phyloP scores from a whole-genome alignment of 73 alveolate species.

The Paramecium pentaurelia region DNA sequence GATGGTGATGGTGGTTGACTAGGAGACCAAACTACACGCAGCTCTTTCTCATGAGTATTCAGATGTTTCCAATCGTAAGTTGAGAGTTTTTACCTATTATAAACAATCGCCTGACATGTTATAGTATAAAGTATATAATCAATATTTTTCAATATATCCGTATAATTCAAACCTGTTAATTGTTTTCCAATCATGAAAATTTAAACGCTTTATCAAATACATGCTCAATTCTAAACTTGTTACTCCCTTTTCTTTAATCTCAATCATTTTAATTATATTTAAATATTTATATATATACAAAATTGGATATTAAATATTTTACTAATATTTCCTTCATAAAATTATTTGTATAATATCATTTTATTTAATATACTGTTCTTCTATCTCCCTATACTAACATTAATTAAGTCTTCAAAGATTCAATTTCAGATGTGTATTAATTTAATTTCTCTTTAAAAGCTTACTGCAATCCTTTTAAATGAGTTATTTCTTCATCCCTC shows the following conservation, averaged over 20 bases:
- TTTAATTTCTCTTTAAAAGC: constrained; percentile 22
- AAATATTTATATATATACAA: neutral
- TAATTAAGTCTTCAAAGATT: neutral
- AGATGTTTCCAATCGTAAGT: constrained; percentile 34
- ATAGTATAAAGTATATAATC: constrained; percentile 25
- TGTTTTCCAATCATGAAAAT: neutral
- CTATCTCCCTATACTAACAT: constrained; percentile 6
- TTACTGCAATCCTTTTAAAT: neutral
- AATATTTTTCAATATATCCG: neutral
- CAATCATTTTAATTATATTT: constrained; percentile 19
- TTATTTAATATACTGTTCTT: neutral
- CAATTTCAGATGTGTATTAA: constrained; percentile 28
- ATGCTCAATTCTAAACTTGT: neutral
- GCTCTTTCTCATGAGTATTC: constrained; percentile 26
- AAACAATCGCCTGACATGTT: constrained; percentile 46
- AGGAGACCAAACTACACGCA: constrained; percentile 29
- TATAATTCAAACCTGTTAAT: neutral
- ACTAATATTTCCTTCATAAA: neutral
- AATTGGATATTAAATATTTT: neutral
- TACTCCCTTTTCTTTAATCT: neutral
- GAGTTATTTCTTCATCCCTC: constrained; percentile 24
- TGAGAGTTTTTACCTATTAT: constrained; percentile 36
- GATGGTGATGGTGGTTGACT: constrained; percentile 29
- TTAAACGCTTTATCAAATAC: neutral
- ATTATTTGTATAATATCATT: neutral